Base-by-base conservation (phyloP, 306 rosid genomes). In the Crotalaria pallida region DNA sequence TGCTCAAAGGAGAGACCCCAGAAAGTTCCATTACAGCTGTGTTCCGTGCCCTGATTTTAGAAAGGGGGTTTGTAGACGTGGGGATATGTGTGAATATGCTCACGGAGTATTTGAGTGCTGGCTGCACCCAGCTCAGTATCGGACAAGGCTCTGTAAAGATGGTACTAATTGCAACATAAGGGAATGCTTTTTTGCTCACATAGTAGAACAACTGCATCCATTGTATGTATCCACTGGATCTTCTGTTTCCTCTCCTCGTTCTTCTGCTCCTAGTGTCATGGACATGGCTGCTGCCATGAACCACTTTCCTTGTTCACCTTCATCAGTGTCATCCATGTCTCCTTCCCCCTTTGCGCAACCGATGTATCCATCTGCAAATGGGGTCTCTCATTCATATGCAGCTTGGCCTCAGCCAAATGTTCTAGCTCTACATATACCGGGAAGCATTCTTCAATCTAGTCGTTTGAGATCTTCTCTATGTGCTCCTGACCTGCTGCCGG, bases 81-180 rank as follows among this genome's bases (percentile, higher is more conserved):
- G 92, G 21, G 98, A 92, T 69, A 84, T 92, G 96, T 92, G 98
- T 69, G 98, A 89, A 63, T 92, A 89, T 89, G 98, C 98, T 17
- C 98, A 92, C 58, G 98, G 98, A 31, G 98, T 92, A 45, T 92
- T 92, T 71, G 97, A 92, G 55, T 84, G 97, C 84, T 92, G 97
- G 97, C 90, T 92, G 12, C 98, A 92, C 79, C 98, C 98, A 1
- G 98, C 98, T 31, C 98, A 92, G 55, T 92, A 92, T 65, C 86
- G 98, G 10, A 89, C 98, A 6, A 90, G 98, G 52, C 94, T 89
- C 15, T 92, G 98, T 79, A 92, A 92, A 77, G 98, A 92, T 72
- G 98, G 98, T 5, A 81, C 84, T 1, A 81, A 84, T 66, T 92
- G 98, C 80, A 83, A 87, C 22, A 80, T 96, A 73, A 79, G 94